Conservation (phyloP, 441 rosid species). For the Kokia cookei region DNA sequence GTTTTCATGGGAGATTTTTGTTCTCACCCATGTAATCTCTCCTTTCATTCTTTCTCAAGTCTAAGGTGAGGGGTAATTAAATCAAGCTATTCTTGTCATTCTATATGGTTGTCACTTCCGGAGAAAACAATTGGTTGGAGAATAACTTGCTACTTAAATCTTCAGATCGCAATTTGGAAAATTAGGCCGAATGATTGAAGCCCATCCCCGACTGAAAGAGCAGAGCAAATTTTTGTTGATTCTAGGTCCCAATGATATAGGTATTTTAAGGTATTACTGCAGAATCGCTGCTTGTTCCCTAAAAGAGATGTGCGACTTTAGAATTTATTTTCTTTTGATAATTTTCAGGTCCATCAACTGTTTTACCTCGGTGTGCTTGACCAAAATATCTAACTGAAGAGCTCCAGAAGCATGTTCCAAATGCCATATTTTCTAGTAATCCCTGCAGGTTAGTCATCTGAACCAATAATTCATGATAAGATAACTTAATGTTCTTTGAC, state of each 20-base stretch:
- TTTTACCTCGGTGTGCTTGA: constrained; percentile 67
- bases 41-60: constrained; percentile 69
- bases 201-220: constrained; percentile 66
- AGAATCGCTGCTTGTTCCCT: neutral
- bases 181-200: constrained; percentile 66
- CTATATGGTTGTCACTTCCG: neutral
- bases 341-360: constrained; percentile 83
- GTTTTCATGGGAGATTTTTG: constrained; percentile 93
- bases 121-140: neutral
- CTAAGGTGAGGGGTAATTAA: constrained; percentile 54
- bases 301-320: neutral
- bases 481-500: constrained; percentile 1
- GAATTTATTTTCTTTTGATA: constrained; percentile 10
- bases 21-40: constrained; percentile 73
- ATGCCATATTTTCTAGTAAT: constrained; percentile 83
- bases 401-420: constrained; percentile 55
- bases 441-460: constrained; percentile 75
- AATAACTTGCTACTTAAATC: constrained; percentile 7
- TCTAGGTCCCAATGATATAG: constrained; percentile 92
- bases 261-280: constrained; percentile 24
- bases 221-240: constrained; percentile 73
- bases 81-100: neutral
- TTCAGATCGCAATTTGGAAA: constrained; percentile 67
- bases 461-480: neutral
- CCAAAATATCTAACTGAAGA: constrained; percentile 77